Evolutionary conservation across 2,329 filamentous ascomycete species (phyloP), one percentile per base, ranked within the genome.

Genomic region (Xylariaceae sp.): DNA sequence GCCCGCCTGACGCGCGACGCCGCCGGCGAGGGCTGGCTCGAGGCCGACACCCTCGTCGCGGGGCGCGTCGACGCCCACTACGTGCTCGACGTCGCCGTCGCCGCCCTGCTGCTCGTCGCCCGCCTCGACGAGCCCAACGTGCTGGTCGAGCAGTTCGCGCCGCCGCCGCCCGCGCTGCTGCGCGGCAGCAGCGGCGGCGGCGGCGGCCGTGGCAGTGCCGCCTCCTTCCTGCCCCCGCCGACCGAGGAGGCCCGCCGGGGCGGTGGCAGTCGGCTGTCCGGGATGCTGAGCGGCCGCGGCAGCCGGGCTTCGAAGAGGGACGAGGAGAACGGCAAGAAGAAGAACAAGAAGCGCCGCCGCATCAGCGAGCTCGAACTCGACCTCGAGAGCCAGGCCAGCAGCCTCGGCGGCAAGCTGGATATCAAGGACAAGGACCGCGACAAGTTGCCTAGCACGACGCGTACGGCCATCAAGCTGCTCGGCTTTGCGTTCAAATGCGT

Each of bases 311-410:
- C n/a, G n/a, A n/a, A n/a, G 21, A 23, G 21, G 21, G 4, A 14
- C 15, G 38, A 35, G 31, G 53, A 33, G 44, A 54, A 40, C 43
- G 41, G 26, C 45, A 56, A 31, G 14, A 56, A 53, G 33, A 53
- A 48, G 24, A 50, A 55, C 33, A 52, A 55, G 46, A 58, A 56
- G 45, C 53, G 55, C 35, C 53, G 53, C 22, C 65, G 63, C 43
- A 64, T 73, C 50, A 71, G 78, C 44, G 67, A 71, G 45, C 71
- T 79, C 37, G 77, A 75, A 52, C 58, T 80, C 23, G 77, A 81
- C 44, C 53, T 81, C 5, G 77, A 80, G 56, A 80, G 75, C 50
- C 77, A 80, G 55, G 60, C 63, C 5, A 66, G 63, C 33, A 70
- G 65, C 42, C 47, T 65, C 12, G 56, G 57, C 32, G 59, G 68